phyloP scores from a whole-genome alignment of 805 yeast genomes.

The Schizosaccharomyces osmophilus region DNA sequence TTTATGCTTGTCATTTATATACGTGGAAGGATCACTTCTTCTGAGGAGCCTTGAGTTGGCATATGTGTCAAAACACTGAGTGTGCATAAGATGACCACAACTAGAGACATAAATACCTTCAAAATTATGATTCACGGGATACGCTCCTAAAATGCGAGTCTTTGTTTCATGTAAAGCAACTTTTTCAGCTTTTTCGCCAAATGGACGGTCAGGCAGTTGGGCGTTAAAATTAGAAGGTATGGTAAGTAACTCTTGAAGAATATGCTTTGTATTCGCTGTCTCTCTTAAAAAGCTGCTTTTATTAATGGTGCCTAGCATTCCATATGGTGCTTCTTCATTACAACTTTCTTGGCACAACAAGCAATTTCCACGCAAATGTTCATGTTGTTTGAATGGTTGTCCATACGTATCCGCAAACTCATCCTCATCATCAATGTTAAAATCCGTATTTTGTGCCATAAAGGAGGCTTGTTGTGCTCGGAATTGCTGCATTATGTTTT shows the following conservation, averaged over 20 bases:
- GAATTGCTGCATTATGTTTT: slow-evolving; percentile 50
- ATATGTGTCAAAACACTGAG: slow-evolving; percentile 44
- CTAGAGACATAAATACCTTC: slow-evolving; percentile 11
- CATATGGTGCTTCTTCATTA: slow-evolving; percentile 41
- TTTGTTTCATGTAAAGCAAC: background rate
- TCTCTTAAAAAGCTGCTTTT: slow-evolving; percentile 6
- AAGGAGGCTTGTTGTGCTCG: slow-evolving; percentile 60
- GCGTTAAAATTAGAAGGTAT: background rate
- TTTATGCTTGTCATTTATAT: background rate
- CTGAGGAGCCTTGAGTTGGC: slow-evolving; percentile 3
- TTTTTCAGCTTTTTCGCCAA: background rate
- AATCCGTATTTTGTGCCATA: slow-evolving; percentile 20
- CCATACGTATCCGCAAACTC: background rate
- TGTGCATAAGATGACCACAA: slow-evolving; percentile 91
- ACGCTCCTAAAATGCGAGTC: background rate
- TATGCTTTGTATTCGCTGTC: background rate
- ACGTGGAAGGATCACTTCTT: background rate
- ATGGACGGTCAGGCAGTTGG: background rate
- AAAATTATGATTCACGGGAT: background rate
- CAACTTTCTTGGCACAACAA: slow-evolving; percentile 62
- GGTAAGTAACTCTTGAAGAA: background rate
- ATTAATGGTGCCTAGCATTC: slow-evolving; percentile 38
- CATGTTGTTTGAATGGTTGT: background rate
- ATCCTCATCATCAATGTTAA: slow-evolving; percentile 13
- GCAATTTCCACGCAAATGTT: slow-evolving; percentile 58